Evolutionary conservation across 2,329 filamentous ascomycete genomes (phyloP).

Genomic region (Sarocladium kiliense): DNA sequence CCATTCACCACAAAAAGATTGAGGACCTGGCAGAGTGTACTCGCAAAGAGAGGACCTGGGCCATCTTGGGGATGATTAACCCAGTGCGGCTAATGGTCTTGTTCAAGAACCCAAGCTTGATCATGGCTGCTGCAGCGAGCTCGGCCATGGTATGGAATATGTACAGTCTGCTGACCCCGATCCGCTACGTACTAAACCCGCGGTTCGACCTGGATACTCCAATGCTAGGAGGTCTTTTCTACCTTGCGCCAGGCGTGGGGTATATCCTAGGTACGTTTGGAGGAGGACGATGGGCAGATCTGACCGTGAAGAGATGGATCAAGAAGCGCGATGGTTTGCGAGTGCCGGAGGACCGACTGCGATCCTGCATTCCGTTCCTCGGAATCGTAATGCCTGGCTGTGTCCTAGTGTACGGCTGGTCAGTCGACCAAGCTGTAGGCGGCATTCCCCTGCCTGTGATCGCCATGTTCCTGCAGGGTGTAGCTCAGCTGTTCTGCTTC

Average conservation of each 20-base stretch:
- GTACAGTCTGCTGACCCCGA: conserved; percentile 54
- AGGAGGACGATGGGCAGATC: conserved; percentile 68
- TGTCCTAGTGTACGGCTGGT: conserved; percentile 59
- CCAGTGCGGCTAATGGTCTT: conserved; percentile 59
- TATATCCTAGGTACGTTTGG: conserved; percentile 66
- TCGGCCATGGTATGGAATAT: conserved; percentile 70
- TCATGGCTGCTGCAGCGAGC: conserved; percentile 53
- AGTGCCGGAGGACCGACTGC: conserved; percentile 63
- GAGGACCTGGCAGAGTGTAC: conserved; percentile 55
- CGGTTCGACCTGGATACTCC: conserved; percentile 64
- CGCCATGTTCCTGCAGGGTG: conserved; percentile 68
- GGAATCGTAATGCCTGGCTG: conserved; percentile 53
- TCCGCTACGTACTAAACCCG: conserved; percentile 69
- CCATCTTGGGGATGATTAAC: conserved; percentile 60
- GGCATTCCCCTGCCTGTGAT: conserved; percentile 60
- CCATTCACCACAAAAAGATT: conserved; percentile 60
- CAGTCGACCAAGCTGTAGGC: conserved; percentile 42
- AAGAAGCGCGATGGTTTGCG: conserved; percentile 51
- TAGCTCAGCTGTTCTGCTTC: conserved; percentile 72
- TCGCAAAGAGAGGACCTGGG: conserved; percentile 39
- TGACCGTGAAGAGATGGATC: conserved; percentile 61
- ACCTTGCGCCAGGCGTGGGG: conserved; percentile 66
- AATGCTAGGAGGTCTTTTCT: conserved; percentile 66
- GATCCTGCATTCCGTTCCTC: conserved; percentile 52
- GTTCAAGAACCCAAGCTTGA: conserved; percentile 64